Evolutionary conservation across 345 rosid genomes (phyloP).

Genomic region (Draba incana): DNA sequence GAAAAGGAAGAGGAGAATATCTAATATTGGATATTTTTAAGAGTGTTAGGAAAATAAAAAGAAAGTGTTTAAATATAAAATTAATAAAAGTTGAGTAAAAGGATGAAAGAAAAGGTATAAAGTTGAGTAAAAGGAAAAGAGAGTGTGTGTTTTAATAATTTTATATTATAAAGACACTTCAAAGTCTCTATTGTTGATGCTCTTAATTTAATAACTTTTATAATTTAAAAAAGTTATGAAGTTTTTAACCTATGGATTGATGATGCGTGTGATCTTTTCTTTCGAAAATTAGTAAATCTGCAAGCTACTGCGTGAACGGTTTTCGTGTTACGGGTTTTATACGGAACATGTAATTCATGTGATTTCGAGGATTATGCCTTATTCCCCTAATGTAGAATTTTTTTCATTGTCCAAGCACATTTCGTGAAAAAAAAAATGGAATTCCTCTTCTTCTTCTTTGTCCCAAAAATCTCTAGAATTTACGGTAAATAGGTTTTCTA

Average conservation of each 20-base stretch:
- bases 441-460: not conserved
- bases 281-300: not conserved
- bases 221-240: not conserved
- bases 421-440: not conserved
- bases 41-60: too few species aligned
- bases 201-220: constrained; percentile 22
- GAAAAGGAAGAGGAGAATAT: too few species aligned
- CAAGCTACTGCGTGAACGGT: constrained; percentile 30
- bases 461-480: not conserved
- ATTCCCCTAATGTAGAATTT: not conserved
- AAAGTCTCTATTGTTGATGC: too few species aligned
- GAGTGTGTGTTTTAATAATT: too few species aligned
- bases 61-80: too few species aligned
- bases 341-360: constrained; percentile 36
- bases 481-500: not conserved
- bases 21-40: too few species aligned
- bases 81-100: too few species aligned
- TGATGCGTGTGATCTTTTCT: not conserved
- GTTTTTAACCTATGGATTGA: not conserved
- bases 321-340: constrained; percentile 21
- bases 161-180: too few species aligned
- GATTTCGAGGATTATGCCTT: constrained; percentile 8
- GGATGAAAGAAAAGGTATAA: too few species aligned
- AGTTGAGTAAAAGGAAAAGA: too few species aligned
- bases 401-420: constrained; percentile 23